A percentile compares a stretch with the other conserved stretches of the same genome.
phyloP scores from a whole-genome alignment of 192 early-diverging fungal genomes.

The Diversispora epigaea region DNA sequence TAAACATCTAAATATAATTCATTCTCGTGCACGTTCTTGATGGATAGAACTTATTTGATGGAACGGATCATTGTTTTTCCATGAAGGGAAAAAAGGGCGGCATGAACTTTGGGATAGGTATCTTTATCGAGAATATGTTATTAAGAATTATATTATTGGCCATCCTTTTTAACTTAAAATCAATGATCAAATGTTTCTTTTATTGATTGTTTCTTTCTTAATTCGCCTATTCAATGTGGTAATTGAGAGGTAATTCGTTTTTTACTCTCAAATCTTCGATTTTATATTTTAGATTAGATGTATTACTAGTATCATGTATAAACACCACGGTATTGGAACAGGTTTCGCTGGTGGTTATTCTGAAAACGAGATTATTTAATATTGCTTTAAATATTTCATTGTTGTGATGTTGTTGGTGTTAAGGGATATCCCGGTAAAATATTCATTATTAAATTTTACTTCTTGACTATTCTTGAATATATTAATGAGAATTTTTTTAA shows the following conservation, averaged over 20 bases:
- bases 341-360: constrained; percentile 91
- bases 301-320: constrained; percentile 95
- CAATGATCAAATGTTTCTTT: not conserved
- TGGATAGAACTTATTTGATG: constrained; percentile 94
- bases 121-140: no score
- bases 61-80: constrained; percentile 97
- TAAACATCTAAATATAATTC: constrained; percentile 94
- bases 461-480: not conserved
- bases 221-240: constrained; percentile 91
- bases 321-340: constrained; percentile 90
- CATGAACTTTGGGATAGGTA: constrained; percentile 90
- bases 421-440: constrained; percentile 85
- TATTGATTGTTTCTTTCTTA: not conserved
- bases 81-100: constrained; percentile 76
- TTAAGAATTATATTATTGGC: no score
- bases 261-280: constrained; percentile 90
- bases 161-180: no score
- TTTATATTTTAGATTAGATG: constrained; percentile 84
- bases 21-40: constrained; percentile 95
- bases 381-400: no score
- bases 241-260: constrained; percentile 90
- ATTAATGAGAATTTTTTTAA: no score
- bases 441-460: not conserved
- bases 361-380: no score
- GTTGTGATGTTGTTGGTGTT: constrained; percentile 77